Evolutionary conservation across 2,329 filamentous ascomycete species (phyloP).

Genomic region (Paecilomyces variotii): DNA sequence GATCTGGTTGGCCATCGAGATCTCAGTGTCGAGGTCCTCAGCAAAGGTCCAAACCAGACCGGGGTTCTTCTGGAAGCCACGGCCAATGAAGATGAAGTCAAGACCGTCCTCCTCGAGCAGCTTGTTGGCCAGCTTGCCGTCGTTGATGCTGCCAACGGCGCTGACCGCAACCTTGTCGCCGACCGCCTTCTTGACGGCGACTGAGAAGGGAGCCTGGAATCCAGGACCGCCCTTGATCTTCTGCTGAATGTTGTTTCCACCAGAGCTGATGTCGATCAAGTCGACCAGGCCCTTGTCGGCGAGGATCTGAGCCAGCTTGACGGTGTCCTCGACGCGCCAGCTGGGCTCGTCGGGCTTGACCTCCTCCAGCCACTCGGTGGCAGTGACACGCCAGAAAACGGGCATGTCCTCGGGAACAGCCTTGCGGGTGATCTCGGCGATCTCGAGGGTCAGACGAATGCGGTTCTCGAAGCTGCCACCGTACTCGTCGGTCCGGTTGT

Average conservation of each 20-base stretch:
- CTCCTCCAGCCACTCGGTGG: slow-evolving; percentile 66
- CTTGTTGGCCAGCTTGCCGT: slow-evolving; percentile 60
- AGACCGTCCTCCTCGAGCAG: slow-evolving; percentile 44
- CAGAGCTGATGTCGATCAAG: slow-evolving; percentile 72
- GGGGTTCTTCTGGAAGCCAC: slow-evolving; percentile 76
- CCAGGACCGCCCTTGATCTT: slow-evolving; percentile 45
- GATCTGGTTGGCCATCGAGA: slow-evolving; percentile 23
- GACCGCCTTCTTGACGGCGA: slow-evolving; percentile 63
- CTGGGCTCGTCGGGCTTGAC: slow-evolving; percentile 47
- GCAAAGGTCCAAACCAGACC: slow-evolving; percentile 61
- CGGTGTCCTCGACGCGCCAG: slow-evolving; percentile 61
- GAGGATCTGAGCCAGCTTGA: slow-evolving; percentile 57
- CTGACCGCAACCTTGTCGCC: slow-evolving; percentile 63
- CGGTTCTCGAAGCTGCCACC: slow-evolving; percentile 55
- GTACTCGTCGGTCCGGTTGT: slow-evolving; percentile 55
- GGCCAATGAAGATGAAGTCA: slow-evolving; percentile 66
- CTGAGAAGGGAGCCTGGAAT: slow-evolving; percentile 69
- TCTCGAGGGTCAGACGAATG: slow-evolving; percentile 58
- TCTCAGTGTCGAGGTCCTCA: slow-evolving; percentile 22
- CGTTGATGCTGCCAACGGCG: slow-evolving; percentile 66
- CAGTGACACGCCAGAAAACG: slow-evolving; percentile 64
- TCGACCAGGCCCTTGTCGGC: slow-evolving; percentile 64
- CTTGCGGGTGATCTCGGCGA: slow-evolving; percentile 54
- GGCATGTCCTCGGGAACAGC: slow-evolving; percentile 62
- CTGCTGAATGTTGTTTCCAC: slow-evolving; percentile 55